Evolutionary conservation across 228 moss, liverwort and hornwort species (phyloP).

Genomic region (Sphagnum magellanicum): DNA sequence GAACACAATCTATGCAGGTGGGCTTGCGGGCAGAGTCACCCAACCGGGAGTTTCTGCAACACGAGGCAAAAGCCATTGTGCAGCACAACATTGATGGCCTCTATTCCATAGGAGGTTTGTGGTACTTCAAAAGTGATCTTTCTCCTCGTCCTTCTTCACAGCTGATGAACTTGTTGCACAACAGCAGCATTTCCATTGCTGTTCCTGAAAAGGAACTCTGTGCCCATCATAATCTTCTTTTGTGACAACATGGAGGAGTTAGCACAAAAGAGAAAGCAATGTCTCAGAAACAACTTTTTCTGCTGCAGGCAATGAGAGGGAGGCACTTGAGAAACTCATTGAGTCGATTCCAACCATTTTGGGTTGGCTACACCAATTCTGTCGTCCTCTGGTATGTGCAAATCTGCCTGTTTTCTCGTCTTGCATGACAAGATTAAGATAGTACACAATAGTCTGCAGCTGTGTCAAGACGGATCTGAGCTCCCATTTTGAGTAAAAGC

Average conservation of each 20-base stretch:
- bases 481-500: too few relatives aligned
- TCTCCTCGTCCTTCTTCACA: not conserved
- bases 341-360: constrained; percentile 31
- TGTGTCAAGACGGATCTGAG: too few relatives aligned
- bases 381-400: not conserved
- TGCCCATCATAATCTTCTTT: too few relatives aligned
- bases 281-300: too few relatives aligned
- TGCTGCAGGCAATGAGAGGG: constrained; percentile 3
- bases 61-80: constrained; percentile 26
- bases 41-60: constrained; percentile 9
- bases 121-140: not conserved
- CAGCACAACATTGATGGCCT: constrained; percentile 37
- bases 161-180: not conserved
- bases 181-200: constrained; percentile 4
- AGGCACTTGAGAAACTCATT: constrained; percentile 15
- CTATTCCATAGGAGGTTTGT: constrained; percentile 34
- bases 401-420: too few relatives aligned
- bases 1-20: constrained; percentile 13
- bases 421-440: too few relatives aligned
- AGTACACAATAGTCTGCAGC: too few relatives aligned
- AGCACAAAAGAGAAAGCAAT: too few relatives aligned
- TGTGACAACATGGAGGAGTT: too few relatives aligned
- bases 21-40: constrained; percentile 25
- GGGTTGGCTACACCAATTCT: constrained; percentile 20
- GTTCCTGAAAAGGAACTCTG: constrained; percentile 31